These are phyloP conservation scores for Penicillium salamii DNA, from an alignment of 495 filamentous ascomycete species.

Conservation along the genomic window DNA sequence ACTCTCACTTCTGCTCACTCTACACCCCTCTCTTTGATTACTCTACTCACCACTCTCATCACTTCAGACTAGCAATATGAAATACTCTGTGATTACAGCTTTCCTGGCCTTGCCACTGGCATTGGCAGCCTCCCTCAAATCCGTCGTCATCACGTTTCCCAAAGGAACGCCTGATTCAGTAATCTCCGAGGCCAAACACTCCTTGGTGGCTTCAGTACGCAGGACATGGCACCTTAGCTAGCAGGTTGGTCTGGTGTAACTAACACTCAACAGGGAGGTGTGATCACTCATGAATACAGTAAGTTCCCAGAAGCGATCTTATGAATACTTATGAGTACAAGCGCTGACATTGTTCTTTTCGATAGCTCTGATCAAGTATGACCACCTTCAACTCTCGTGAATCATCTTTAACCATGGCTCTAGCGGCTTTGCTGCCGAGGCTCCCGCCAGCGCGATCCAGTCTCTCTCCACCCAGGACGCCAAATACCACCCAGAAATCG, in stretches of 20 bases:
- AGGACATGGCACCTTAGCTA: constrained; percentile 2
- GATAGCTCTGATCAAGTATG: constrained; percentile 52
- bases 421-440: constrained; percentile 76
- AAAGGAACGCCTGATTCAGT: constrained; percentile 67
- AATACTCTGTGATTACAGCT: constrained; percentile 39
- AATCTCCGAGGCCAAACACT: constrained; percentile 65
- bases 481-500: constrained; percentile 64
- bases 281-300: constrained; percentile 55
- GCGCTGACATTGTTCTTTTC: constrained; percentile 13
- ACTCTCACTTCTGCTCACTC: neutral
- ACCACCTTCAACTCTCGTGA: neutral
- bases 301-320: too few species aligned
- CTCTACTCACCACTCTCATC: neutral
- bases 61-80: constrained; percentile 48
- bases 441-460: constrained; percentile 64
- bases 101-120: constrained; percentile 54
- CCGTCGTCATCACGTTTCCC: constrained; percentile 76
- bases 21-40: neutral
- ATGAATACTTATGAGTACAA: too few species aligned
- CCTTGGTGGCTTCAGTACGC: constrained; percentile 64
- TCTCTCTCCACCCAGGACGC: constrained; percentile 63
- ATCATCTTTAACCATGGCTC: constrained; percentile 18
- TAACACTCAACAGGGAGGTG: constrained; percentile 30
- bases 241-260: too few species aligned
- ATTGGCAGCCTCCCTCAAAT: constrained; percentile 60